Conservation (phyloP, 2,329 filamentous ascomycete genomes). For the Emmonsiellopsis sp. region DNA sequence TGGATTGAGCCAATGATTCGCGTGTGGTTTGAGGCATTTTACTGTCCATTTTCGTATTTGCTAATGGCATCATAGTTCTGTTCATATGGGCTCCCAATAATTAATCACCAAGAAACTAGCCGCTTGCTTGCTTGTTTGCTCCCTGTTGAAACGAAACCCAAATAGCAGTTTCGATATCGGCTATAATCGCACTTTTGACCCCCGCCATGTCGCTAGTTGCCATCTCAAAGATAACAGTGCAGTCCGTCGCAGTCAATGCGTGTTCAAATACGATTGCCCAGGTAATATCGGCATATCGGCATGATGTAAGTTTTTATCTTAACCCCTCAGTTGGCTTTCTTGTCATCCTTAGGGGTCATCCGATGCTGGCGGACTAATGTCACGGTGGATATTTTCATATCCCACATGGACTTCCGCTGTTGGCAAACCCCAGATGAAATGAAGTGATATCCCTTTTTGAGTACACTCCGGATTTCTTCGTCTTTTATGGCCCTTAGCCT, state of each 20-base stretch:
- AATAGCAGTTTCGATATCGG: background rate
- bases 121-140: background rate
- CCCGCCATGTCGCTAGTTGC: slow-evolving; percentile 29
- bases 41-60: no score
- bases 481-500: no score
- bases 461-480: no score
- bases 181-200: background rate
- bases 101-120: background rate
- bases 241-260: slow-evolving; percentile 43
- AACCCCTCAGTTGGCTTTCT: slow-evolving; percentile 8
- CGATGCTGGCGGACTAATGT: background rate
- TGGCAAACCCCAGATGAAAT: no score
- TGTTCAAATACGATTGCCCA: slow-evolving; percentile 49
- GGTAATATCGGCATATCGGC: slow-evolving; percentile 41
- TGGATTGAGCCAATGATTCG: no score
- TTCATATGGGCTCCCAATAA: no score
- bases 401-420: no score
- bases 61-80: no score
- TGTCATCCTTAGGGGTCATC: background rate
- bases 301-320: slow-evolving; percentile 25
- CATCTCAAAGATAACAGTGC: slow-evolving; percentile 44
- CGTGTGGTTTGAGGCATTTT: no score
- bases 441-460: no score
- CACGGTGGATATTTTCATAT: background rate
- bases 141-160: no score